Percentiles rank a stretch among this genome's conserved stretches.
These are phyloP conservation scores for Psilocybe mexicana DNA, from an alignment of 1,284 basidiomycete species.

Conservation along the genomic window DNA sequence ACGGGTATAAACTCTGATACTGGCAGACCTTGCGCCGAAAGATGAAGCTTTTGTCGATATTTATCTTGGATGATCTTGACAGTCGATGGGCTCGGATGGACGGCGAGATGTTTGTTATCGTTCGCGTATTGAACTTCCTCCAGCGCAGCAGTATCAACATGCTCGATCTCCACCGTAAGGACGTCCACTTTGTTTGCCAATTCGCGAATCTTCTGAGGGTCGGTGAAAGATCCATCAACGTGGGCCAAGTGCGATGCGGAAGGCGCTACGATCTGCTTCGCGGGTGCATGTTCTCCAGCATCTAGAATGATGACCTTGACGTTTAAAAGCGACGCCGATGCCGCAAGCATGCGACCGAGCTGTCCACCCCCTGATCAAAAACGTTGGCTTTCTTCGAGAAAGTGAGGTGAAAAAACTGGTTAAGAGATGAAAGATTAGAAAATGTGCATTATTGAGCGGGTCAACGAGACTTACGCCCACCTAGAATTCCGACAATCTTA, in stretches of 20 bases:
- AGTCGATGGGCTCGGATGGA: conserved; percentile 86
- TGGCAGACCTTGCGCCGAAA: conserved; percentile 61
- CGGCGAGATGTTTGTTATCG: conserved; percentile 43
- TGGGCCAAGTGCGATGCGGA: conserved; percentile 56
- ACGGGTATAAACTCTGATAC: conserved; percentile 76
- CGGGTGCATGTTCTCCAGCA: conserved; percentile 77
- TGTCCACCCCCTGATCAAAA: conserved; percentile 84
- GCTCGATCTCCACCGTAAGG: conserved; percentile 97
- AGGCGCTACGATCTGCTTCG: conserved; percentile 85
- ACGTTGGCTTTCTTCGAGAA: conserved; percentile 13
- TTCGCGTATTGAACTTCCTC: conserved; percentile 58
- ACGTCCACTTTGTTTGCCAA: conserved; percentile 86
- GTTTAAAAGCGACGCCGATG: conserved; percentile 88
- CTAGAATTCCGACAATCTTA: conserved; percentile 63
- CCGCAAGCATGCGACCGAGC: conserved; percentile 96
- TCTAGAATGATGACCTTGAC: conserved; percentile 90
- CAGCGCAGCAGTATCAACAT: conserved; percentile 85
- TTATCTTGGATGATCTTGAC: conserved; percentile 96
- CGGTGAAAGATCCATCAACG: conserved; percentile 88
- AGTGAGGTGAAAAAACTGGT: conserved; percentile 4
- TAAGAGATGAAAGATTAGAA: conserved; percentile 14
- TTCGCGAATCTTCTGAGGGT: conserved; percentile 78
- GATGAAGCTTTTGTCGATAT: conserved; percentile 84
- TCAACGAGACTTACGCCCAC: conserved; percentile 52
- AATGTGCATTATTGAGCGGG: neutral